Conservation (phyloP, 768 basidiomycete genomes). For the Termitomyces sp. region DNA sequence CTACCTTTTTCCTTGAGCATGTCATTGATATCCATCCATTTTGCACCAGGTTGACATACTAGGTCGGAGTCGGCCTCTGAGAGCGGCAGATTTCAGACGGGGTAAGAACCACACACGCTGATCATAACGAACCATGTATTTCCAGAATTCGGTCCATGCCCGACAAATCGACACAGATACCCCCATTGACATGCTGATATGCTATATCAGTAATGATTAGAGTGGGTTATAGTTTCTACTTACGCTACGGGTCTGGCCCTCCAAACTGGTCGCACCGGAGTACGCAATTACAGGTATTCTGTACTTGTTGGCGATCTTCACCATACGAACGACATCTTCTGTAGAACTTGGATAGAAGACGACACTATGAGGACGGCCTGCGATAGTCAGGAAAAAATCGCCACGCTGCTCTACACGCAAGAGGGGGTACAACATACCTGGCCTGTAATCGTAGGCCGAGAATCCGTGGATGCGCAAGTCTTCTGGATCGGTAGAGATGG, state of each 20-base stretch:
- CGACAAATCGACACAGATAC: conserved; percentile 79
- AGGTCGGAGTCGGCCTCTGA: conserved; percentile 69
- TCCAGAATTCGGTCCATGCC: conserved; percentile 76
- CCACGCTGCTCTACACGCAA: not conserved
- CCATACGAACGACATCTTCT: conserved; percentile 78
- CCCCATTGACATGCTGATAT: conserved; percentile 40
- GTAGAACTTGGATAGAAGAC: conserved; percentile 67
- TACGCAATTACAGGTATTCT: conserved; percentile 77
- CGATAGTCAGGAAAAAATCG: not conserved
- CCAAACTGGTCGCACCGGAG: conserved; percentile 79
- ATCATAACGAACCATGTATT: conserved; percentile 55
- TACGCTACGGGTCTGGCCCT: conserved; percentile 72
- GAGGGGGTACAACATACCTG: conserved; percentile 39
- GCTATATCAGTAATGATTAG: not conserved
- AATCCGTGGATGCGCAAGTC: conserved; percentile 53
- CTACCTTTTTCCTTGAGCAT: conserved; percentile 57
- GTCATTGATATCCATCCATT: conserved; percentile 75
- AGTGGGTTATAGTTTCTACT: conserved; percentile 18
- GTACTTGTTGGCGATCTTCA: conserved; percentile 72
- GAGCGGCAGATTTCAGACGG: not conserved
- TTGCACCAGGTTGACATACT: conserved; percentile 68
- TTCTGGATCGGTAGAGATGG: conserved; percentile 48
- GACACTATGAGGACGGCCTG: conserved; percentile 43
- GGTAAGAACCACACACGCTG: not conserved
- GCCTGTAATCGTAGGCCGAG: conserved; percentile 48